Conservation (phyloP, 345 rosid genomes). For the Isatis tinctoria region DNA sequence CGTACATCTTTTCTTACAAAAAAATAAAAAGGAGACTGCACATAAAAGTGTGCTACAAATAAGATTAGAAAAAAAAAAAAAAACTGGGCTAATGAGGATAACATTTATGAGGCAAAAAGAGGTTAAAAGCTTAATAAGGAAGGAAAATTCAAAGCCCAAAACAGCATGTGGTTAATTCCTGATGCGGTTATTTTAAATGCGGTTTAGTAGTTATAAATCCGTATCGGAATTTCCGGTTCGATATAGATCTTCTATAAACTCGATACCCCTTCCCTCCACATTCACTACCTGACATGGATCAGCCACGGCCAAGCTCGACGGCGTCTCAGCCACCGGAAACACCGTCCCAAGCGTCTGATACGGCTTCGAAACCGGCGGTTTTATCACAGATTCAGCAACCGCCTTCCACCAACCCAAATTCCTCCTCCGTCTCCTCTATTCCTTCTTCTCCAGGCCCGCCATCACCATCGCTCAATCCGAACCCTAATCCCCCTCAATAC, state of each 20-base stretch:
- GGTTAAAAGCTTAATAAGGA: background rate
- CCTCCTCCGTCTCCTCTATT: constrained; percentile 23
- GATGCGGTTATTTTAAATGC: background rate
- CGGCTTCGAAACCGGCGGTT: constrained; percentile 18
- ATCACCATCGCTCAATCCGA: constrained; percentile 22
- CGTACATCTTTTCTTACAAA: too few species aligned
- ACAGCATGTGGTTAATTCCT: background rate
- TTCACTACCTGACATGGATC: constrained; percentile 21
- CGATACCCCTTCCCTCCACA: constrained; percentile 28
- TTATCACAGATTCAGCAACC: constrained; percentile 17
- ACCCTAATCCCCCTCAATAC: constrained; percentile 31
- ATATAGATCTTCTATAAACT: constrained; percentile 12
- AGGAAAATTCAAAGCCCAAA: background rate
- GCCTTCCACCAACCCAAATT: constrained; percentile 7
- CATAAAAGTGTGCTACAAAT: background rate
- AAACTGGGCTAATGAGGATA: background rate
- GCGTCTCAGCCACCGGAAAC: constrained; percentile 35
- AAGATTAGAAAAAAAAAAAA: background rate
- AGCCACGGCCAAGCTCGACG: constrained; percentile 27
- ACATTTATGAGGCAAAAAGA: background rate
- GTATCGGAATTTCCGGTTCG: constrained; percentile 4
- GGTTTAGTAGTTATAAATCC: background rate
- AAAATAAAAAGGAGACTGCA: too few species aligned
- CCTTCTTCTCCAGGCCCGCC: constrained; percentile 26
- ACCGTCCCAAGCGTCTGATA: constrained; percentile 6